Evolutionary conservation across 805 yeast species (phyloP).

Genomic region (Pichia occidentalis): DNA sequence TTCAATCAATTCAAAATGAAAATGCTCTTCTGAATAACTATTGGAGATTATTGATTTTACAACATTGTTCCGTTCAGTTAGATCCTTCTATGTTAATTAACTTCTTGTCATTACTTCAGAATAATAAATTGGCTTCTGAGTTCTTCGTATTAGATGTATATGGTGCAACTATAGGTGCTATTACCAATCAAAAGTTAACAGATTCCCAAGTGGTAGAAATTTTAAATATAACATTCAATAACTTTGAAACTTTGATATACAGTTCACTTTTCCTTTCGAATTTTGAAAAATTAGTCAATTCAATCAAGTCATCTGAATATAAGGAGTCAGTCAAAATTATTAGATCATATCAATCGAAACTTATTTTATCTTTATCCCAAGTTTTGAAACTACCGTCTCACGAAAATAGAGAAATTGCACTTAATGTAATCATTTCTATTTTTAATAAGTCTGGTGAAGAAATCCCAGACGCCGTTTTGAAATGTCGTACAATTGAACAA

Average conservation of each 20-base stretch:
- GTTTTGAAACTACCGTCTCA: slow-evolving; percentile 47
- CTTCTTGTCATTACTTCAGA: slow-evolving; percentile 15
- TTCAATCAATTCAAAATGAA: slow-evolving; percentile 9
- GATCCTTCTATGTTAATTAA: slow-evolving; percentile 20
- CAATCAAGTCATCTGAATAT: slow-evolving; percentile 2
- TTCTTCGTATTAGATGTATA: slow-evolving; percentile 36
- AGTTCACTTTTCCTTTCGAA: slow-evolving; percentile 37
- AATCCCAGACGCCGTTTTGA: slow-evolving; percentile 25
- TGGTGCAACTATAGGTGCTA: slow-evolving; percentile 34
- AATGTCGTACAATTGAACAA: slow-evolving; percentile 57
- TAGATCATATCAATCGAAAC: slow-evolving; percentile 6
- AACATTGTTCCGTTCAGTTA: slow-evolving; percentile 29
- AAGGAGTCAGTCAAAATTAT: slow-evolving; percentile 9
- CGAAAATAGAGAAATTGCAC: slow-evolving; percentile 41
- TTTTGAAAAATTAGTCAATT: slow-evolving; percentile 24
- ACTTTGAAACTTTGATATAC: slow-evolving; percentile 19
- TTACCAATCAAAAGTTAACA: slow-evolving; percentile 23
- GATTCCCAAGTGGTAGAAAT: slow-evolving; percentile 14
- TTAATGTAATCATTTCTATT: slow-evolving; percentile 37
- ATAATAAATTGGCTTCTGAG: slow-evolving; percentile 3
- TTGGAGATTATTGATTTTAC: slow-evolving; percentile 46
- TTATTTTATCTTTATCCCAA: slow-evolving; percentile 23
- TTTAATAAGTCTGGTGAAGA: slow-evolving; percentile 25
- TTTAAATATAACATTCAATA: slow-evolving; percentile 19
- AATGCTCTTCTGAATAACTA: slow-evolving; percentile 32